phyloP scores from a whole-genome alignment of 2,329 filamentous ascomycete genomes.

The Corniculantispora saksenae region DNA sequence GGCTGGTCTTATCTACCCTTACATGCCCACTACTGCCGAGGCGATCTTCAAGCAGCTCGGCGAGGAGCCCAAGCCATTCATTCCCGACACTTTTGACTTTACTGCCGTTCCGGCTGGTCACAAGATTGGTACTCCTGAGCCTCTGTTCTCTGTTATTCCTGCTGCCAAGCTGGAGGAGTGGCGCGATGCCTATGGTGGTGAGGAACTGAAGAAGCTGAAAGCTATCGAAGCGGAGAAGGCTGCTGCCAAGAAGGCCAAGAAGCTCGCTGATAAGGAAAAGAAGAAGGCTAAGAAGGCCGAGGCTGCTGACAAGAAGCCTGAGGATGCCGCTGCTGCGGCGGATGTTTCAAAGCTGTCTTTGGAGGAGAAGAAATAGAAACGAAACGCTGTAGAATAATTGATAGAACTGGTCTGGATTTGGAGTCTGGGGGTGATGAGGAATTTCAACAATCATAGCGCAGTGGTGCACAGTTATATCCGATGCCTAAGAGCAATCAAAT shows the following conservation, averaged over 20 bases:
- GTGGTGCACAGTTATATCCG: constrained; percentile 9
- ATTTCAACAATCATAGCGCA: constrained; percentile 12
- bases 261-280: constrained; percentile 51
- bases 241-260: constrained; percentile 52
- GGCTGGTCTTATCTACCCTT: constrained; percentile 76
- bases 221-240: constrained; percentile 55
- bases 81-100: constrained; percentile 67
- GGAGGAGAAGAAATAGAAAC: constrained; percentile 15
- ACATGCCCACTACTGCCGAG: constrained; percentile 77
- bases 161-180: constrained; percentile 80
- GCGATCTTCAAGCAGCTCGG: constrained; percentile 79
- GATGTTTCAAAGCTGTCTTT: constrained; percentile 14
- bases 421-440: constrained; percentile 15
- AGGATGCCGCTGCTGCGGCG: not conserved
- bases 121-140: constrained; percentile 75
- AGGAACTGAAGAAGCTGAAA: constrained; percentile 68
- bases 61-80: constrained; percentile 48
- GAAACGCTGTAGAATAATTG: constrained; percentile 10
- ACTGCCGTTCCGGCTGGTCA: constrained; percentile 69
- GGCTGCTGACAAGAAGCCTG: constrained; percentile 24
- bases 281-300: constrained; percentile 45
- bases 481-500: not conserved
- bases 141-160: constrained; percentile 82
- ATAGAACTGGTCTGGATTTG: constrained; percentile 6
- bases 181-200: constrained; percentile 72